These are phyloP conservation scores for Cardamine resedifolia DNA, from an alignment of 345 rosid species.

Conservation along the genomic window DNA sequence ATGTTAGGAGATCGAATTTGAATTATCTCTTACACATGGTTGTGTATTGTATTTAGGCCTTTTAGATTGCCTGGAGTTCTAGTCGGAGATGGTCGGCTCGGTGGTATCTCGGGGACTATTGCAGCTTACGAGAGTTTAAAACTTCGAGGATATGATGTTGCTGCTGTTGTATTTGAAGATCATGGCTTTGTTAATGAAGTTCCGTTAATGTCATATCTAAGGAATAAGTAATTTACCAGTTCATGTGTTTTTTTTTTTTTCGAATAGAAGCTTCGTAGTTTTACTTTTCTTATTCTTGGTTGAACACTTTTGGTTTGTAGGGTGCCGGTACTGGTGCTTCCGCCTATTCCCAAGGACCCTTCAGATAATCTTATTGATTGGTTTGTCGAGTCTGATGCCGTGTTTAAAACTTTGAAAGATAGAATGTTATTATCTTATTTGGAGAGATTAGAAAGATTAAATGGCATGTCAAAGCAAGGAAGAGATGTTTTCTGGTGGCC, in stretches of 20 bases:
- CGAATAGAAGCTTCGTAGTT: not conserved
- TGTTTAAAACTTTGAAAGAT: slow-evolving; percentile 60
- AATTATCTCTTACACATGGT: not conserved
- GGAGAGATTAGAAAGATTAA: slow-evolving; percentile 60
- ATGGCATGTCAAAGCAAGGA: slow-evolving; percentile 72
- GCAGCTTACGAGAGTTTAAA: slow-evolving; percentile 88
- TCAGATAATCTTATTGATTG: slow-evolving; percentile 81
- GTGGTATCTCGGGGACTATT: slow-evolving; percentile 94
- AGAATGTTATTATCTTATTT: slow-evolving; percentile 57
- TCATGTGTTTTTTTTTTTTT: slow-evolving; percentile 20
- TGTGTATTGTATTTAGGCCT: slow-evolving; percentile 52
- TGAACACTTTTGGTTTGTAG: slow-evolving; percentile 40
- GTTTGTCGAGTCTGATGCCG: slow-evolving; percentile 60
- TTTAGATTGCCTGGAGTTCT: slow-evolving; percentile 89
- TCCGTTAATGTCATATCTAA: slow-evolving; percentile 67
- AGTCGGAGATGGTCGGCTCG: slow-evolving; percentile 92
- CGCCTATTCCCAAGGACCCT: slow-evolving; percentile 69
- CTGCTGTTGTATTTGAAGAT: slow-evolving; percentile 81
- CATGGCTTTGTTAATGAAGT: slow-evolving; percentile 83
- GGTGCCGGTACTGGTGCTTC: slow-evolving; percentile 88
- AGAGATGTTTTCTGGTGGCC: slow-evolving; percentile 93
- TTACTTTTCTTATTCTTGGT: slow-evolving; percentile 22
- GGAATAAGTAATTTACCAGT: slow-evolving; percentile 53
- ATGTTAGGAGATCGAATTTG: not conserved
- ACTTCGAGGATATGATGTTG: slow-evolving; percentile 79